Evolutionary conservation across 345 rosid species (phyloP), one percentile per base, ranked within the genome.

Genomic region (Microthlaspi erraticum): DNA sequence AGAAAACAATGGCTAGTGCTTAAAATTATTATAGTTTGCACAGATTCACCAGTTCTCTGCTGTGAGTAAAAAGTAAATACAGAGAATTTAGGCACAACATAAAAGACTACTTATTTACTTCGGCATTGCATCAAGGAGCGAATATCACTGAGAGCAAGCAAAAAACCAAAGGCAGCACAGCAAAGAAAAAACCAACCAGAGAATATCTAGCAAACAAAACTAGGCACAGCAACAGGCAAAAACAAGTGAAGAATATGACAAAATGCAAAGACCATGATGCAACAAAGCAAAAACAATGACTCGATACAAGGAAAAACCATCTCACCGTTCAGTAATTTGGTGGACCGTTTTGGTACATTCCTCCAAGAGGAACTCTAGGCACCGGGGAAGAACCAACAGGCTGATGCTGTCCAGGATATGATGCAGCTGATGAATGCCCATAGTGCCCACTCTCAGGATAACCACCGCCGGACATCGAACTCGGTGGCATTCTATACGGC

Each of bases 341-440:
- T 14, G 91, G 95, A 52, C 46, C 79, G 77, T 77, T 91, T 0
- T 91, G 88, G 62, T 91, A 91, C 87, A 87, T 84, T 63, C 84
- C 91, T n/a, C 90, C 85, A 6, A 81, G 84, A 29, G 91, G 91
- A 78, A 86, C 87, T 75, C 95, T 83, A 1, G 97, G 95, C 34
- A 79, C 81, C 0, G 93, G 87, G 7, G 95, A 82, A 12, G 87
- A 76, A 50, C 93, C 91, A 19, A 83, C 76, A 19, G 85, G 84
- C 76, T 83, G 91, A 57, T 78, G 85, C 76, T 83, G 97, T 75
- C 80, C 77, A 13, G 92, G 90, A 70, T 82, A 87, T 42, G 84
- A 86, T 26, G 84, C 36, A 1, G 86, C 69, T 6, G 91, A 78
- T 4, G 92, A 76, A 76, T 83, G 74, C 17, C 85, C 80, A 52